Evolutionary conservation across 305 asterid species (phyloP), one percentile per base, ranked within the genome.

Genomic region (Fraxinus floribunda): DNA sequence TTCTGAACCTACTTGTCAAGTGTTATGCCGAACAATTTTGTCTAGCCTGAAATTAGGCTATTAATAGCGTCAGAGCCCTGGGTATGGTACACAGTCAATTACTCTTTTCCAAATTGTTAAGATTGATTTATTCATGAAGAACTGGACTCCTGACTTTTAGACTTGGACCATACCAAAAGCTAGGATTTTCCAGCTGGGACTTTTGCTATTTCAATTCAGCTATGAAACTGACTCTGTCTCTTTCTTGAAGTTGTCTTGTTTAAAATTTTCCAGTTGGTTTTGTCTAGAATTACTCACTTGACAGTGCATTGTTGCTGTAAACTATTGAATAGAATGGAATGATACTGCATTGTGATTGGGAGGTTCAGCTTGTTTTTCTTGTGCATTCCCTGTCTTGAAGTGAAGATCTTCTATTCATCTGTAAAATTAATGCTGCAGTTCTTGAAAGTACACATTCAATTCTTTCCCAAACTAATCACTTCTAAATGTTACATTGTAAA

Each of bases 281-380:
- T 57, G 38, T 9, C 55, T 57, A n/a, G 73, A 62, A 60, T n/a
- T 3, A 11, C 75, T 62, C 75, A 29, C 41, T 13, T n/a, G 41
- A 46, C 15, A 7, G n/a, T 24, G 8, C 39, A 30, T 13, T 70
- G 39, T 26, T 68, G 39, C 80, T 77, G 26, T 26, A 49, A 46
- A 77, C 13, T 77, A 26, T 15, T 16, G 62, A 52, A 55, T 52
- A 68, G 60, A 57, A 75, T 20, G 79, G 35, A 55, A n/a, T 80
- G 20, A 5, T 38, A 73, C 62, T 75, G 38, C 66, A 44, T 81
- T 52, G 41, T 57, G 39, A 29, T 80, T 52, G 29, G 79, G 52
- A 71, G 66, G 75, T 83, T 70, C 82, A 68, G 34, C 81, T 36
- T 70, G 52, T 34, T 52, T 64, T 52, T 22, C 41, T 39, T 57